These are phyloP conservation scores for Suhomyces bokatorum DNA, from an alignment of 1,139 yeast genomes.

Conservation along the genomic window DNA sequence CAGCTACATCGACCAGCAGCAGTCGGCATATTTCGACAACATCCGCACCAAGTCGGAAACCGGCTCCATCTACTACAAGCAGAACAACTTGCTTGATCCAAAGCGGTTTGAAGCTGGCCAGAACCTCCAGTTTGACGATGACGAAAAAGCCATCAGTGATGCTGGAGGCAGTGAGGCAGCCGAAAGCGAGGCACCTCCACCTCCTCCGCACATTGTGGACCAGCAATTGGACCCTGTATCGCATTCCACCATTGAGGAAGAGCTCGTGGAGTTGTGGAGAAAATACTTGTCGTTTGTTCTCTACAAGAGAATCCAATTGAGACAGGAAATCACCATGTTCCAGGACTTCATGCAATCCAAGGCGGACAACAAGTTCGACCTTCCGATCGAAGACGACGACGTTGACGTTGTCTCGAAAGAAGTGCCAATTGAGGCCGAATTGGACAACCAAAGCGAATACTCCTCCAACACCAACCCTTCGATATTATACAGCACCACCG, in stretches of 20 bases:
- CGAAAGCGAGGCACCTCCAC: conserved; percentile 30
- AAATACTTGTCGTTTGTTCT: conserved; percentile 39
- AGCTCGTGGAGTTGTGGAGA: conserved; percentile 37
- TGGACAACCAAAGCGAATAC: conserved; percentile 4
- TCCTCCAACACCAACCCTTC: conserved; percentile 5
- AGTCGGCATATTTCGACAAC: conserved; percentile 18
- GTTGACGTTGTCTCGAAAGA: conserved; percentile 1
- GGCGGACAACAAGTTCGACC: conserved; percentile 1
- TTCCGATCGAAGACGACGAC: conserved; percentile 9
- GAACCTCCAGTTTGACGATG: neutral
- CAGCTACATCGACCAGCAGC: conserved; percentile 34
- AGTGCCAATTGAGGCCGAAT: neutral
- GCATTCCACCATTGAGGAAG: conserved; percentile 5
- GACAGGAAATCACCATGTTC: conserved; percentile 44
- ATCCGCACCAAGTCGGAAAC: conserved; percentile 17
- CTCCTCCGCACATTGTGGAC: conserved; percentile 25
- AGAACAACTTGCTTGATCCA: conserved; percentile 14
- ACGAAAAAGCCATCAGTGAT: conserved; percentile 6
- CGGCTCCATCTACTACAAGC: conserved; percentile 21
- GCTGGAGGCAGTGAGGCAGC: conserved; percentile 16
- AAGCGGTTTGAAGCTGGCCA: conserved; percentile 9
- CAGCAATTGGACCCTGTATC: conserved; percentile 4
- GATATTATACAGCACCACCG: conserved; percentile 6
- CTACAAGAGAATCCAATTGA: conserved; percentile 39
- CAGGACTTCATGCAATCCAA: conserved; percentile 28